Evolutionary conservation across 768 basidiomycete genomes (phyloP), one percentile per base, ranked within the genome.

Genomic region (Podaxis rugospora): DNA sequence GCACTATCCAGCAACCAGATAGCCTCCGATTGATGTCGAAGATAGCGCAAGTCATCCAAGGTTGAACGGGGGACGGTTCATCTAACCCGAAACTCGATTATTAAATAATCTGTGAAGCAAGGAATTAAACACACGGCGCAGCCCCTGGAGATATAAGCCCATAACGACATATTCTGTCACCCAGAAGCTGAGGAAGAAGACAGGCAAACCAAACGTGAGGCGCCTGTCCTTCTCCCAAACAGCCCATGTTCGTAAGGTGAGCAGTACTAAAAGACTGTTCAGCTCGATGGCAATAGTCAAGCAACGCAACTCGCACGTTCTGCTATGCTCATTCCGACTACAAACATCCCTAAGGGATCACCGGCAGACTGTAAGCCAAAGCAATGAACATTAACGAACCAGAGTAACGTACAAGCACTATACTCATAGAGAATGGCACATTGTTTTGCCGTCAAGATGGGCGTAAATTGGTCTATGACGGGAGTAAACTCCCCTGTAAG

Each of bases 231-330:
- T 64, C n/a, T 64, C 59, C 63, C 63, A 64, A 9, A 64, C 63
- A 0, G 63, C 63, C 63, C 63, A 64, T 27, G 59, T 61, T 25
- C 63, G 59, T 16, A 64, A 14, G 3, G 63, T 56, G 21, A 64
- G 63, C 21, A 64, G 32, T 3, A 61, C 59, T 64, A 11, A 32
- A 37, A 7, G 21, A n/a, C 14, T 18, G 16, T 47, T 51, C n/a
- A 53, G 37, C 37, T 32, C n/a, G 40, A 39, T 32, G 18, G 3
- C 23, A 23, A 25, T 14, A 28, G 18, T 49, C 11, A 27, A 35
- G 35, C 50, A 16, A 23, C 18, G 27, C 13, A 21, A 9, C 11
- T 53, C 55, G 18, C 50, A 62, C 61, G 42, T 44, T 62, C 61
- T 49, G 61, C 32, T 40, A 51, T 46, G 18, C 21, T 52, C 28